Evolutionary conservation across 768 basidiomycete genomes (phyloP), one percentile per base, ranked within the genome.

Genomic region (Clavulina sp.): DNA sequence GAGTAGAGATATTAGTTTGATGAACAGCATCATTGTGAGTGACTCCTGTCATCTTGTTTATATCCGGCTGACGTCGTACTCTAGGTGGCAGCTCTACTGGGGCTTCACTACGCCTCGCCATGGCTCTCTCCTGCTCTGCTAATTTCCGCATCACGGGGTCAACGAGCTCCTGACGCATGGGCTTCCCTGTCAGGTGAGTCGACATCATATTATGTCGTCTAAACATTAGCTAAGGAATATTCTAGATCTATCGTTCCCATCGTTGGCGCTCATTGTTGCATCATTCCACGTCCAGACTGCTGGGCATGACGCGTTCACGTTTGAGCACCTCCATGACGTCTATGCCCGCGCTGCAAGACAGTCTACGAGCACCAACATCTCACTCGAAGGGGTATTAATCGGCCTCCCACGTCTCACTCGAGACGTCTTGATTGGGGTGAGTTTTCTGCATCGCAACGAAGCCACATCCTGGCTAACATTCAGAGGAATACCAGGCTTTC

Each of bases 321-420:
- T 97, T 61, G 87, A 92, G 59, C 88, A 92, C 80, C 73, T 93
- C 5, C 73, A 82, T 55, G 84, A 86, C 49, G 70, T 72, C 30
- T 89, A 91, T 62, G 75, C 77, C 21, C 74, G 79, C 55, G 82
- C 85, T 64, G 73, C 83, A 19, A 77, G 80, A 21, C 71, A 77
- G 21, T 81, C 84, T 4, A 70, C 72, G 6, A 75, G 80, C 5
- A 83, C 84, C 0, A 85, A 86, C 1, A 74, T 88, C 19, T 78
- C 80, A 49, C 62, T 85, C 40, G 76, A 77, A 56, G 81, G 84
- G 62, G 48, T 5, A 61, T 61, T 40, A 74, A 63, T 30, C 52
- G 79, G 83, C 2, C 84, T 84, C 79, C 69, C 78, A 19, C 71
- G 71, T 19, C 80, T 79, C 58, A 72, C 73, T 7, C 73, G 78